Base-by-base conservation (phyloP, 192 early-diverging fungal species). In the Coemansia sp. region DNA sequence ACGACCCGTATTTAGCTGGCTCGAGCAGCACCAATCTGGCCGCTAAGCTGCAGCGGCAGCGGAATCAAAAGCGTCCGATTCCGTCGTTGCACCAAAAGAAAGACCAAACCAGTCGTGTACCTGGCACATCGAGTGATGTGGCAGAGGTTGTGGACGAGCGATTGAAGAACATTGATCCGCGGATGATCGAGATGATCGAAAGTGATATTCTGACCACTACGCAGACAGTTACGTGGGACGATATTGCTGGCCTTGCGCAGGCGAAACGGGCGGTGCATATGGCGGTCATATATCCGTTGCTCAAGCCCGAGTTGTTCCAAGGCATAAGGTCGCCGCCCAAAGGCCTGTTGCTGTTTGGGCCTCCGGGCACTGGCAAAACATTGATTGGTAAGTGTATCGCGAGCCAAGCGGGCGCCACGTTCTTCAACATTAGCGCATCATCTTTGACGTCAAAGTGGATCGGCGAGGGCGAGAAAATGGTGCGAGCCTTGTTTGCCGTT, bases 361-460 rank as follows among this genome's bases (percentile, higher is more conserved):
- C 94, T 11, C 94, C 94, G 7, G 93, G 92, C 8, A 92, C 87
- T 0, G 87, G 81, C 52, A 74, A 97, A 72, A 97, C 94, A 1
- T 73, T 97, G 56, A 91, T 97, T 38, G 95, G 87, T 16, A 92
- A 93, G 48, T 91, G 90, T 76, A 94, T 96, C 24, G 94, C 94
- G 6, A 84, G 85, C 68, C 89, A 93, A 63, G 87, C 88, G n/a
- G 85, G 87, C 4, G 92, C 94, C 5, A 94, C 92, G 1, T 97
- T 97, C 71, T 96, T 97, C 75, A 90, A 83, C 63, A 97, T 97
- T 66, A 90, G 88, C 61, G 85, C 89, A 3, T 95, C 93, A 3
- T 92, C 93, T 11, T 81, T 97, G 54, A 97, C 94, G 7, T 94
- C 92, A 11, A 96, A 96, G 67, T 97, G 94, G 93, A 87, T 94